Base-by-base conservation (phyloP, 2,329 filamentous ascomycete species). In the Lachnellula willkommii region DNA sequence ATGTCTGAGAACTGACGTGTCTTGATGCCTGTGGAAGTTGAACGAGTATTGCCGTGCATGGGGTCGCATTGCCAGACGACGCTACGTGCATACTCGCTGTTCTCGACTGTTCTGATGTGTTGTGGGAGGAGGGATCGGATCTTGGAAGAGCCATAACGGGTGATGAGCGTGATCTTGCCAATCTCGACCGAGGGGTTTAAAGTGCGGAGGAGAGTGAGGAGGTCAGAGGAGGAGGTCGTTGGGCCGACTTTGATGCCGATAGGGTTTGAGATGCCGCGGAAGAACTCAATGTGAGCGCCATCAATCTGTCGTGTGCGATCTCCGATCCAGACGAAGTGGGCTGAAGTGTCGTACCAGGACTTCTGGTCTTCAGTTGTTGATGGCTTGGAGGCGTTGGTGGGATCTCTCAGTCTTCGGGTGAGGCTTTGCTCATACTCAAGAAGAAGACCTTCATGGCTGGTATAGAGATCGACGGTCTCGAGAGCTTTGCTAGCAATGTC, bases 51-150 rank as follows among this genome's bases (percentile, higher is more conserved):
- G 60, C 94, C 94, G 74, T 99, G 94, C 94, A 99, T 99, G 22
- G 94, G 94, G 73, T 99, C 94, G 74, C 93, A 97, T 75, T 97
- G 94, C 93, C 93, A 97, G 65, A 96, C 90, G 4, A 95, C 90
- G 22, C 73, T 74, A 50, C 77, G 72, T 47, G 72, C 71, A 72
- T 83, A 84, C 72, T 85, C 90, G 55, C 88, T 92, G 65, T 79
- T 79, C 71, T 94, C 88, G 26, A 99, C 93, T 39, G 90, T 90
- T 63, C 88, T 84, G 70, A 99, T 97, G 73, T 97, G 94, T 8
- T 76, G 79, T 0, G 91, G 90, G 0, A 99, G 81, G 60, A 95
- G 82, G 5, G 80, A 73, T 50, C 83, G 77, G 43, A 99, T 90
- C 64, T 88, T 89, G 43, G 77, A 76, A 15, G 89, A 89, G 58